Percentiles rank a stretch among this genome's conserved stretches.
Conservation (phyloP, 2,329 filamentous ascomycete species). For the Sporothrix pseudoabietina region DNA sequence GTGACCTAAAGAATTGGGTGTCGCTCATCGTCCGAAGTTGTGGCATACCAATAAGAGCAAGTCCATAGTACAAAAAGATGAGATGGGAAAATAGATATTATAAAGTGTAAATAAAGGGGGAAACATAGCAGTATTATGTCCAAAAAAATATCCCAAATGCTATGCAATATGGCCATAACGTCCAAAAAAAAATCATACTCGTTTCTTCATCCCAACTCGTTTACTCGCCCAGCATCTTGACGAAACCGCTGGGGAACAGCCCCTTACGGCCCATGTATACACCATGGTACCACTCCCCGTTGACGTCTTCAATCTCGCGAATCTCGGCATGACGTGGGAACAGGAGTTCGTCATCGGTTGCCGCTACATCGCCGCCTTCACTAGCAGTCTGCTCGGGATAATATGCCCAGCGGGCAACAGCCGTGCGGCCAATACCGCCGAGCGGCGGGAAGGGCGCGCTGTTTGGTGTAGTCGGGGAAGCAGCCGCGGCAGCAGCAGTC, state of each 20-base stretch:
- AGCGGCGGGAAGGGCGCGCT: conserved; percentile 66
- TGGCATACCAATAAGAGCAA: background rate
- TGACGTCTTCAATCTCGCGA: conserved; percentile 80
- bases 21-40: background rate
- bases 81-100: background rate
- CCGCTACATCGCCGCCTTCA: conserved; percentile 60
- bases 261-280: conserved; percentile 79
- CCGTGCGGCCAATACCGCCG: conserved; percentile 68
- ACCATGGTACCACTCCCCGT: conserved; percentile 88
- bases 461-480: conserved; percentile 38
- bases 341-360: conserved; percentile 68
- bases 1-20: background rate
- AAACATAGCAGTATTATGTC: background rate
- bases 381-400: conserved; percentile 61
- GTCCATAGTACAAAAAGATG: background rate
- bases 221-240: conserved; percentile 40
- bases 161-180: background rate
- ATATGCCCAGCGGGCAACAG: conserved; percentile 73
- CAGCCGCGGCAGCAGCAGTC: conserved; percentile 31
- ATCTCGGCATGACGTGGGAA: conserved; percentile 86
- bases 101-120: background rate
- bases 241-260: conserved; percentile 79
- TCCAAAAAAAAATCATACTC: background rate
- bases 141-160: background rate
- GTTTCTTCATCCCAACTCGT: background rate